Conservation (phyloP, 768 basidiomycete genomes). For the Gautieria morchelliformis region DNA sequence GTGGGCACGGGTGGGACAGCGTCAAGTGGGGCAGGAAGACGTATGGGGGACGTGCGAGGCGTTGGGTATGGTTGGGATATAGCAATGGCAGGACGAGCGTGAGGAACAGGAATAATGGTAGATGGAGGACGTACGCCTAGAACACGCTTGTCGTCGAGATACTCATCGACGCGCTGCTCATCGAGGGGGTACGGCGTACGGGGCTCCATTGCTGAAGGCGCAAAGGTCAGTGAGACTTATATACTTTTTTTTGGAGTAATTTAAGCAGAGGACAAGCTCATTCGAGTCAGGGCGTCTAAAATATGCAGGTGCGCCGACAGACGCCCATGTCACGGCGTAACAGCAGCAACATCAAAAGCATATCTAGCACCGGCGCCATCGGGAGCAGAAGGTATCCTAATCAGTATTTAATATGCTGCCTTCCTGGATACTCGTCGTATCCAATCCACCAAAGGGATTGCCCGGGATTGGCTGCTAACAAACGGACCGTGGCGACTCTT, state of each 20-base stretch:
- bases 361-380: too few relatives aligned
- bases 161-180: conserved; percentile 51
- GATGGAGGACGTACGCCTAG: conserved; percentile 47
- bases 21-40: neutral
- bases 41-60: neutral
- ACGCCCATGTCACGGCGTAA: too few relatives aligned
- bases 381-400: too few relatives aligned
- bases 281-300: conserved; percentile 21
- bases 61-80: conserved; percentile 9
- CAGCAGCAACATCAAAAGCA: too few relatives aligned
- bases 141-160: conserved; percentile 76
- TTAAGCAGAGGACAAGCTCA: conserved; percentile 11
- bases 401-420: too few relatives aligned
- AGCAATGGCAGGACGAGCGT: neutral
- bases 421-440: too few relatives aligned
- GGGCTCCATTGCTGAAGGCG: conserved; percentile 9
- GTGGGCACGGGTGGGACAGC: neutral
- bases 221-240: conserved; percentile 11
- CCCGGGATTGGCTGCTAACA: too few relatives aligned
- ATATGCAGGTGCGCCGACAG: conserved; percentile 20
- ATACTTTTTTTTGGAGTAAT: neutral
- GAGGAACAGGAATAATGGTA: conserved; percentile 3
- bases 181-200: conserved; percentile 36
- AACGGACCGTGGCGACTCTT: too few relatives aligned
- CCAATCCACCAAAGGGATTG: too few relatives aligned